These are phyloP conservation scores for Anisodus tanguticus DNA, from an alignment of 257 asterid species.

Conservation along the genomic window DNA sequence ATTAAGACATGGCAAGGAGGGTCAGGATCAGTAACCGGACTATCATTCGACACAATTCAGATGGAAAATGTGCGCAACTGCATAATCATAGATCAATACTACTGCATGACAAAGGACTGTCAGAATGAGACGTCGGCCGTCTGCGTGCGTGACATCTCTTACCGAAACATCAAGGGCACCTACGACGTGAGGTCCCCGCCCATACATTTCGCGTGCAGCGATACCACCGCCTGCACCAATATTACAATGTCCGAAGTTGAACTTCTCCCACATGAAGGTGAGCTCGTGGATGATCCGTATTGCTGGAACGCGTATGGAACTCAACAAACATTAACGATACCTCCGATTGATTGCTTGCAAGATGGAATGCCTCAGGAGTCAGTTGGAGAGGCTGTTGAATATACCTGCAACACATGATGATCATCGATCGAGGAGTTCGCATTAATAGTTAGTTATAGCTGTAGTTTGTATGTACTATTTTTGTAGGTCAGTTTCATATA, in stretches of 20 bases:
- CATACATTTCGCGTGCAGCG: constrained; percentile 95
- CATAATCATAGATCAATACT: constrained; percentile 87
- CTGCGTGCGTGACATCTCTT: constrained; percentile 61
- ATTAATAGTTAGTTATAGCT: not conserved
- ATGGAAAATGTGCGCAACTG: constrained; percentile 92
- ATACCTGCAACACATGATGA: constrained; percentile 47
- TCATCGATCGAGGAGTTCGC: not conserved
- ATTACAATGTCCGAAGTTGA: constrained; percentile 97
- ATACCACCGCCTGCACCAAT: constrained; percentile 79
- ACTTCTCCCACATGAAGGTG: constrained; percentile 77
- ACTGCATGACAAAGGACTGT: constrained; percentile 80
- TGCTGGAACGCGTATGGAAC: constrained; percentile 94
- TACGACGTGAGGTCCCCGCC: constrained; percentile 87
- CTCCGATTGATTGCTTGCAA: constrained; percentile 81
- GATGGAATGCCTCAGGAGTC: constrained; percentile 70
- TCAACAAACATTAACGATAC: constrained; percentile 86
- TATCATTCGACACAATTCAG: constrained; percentile 78
- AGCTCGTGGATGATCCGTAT: constrained; percentile 86
- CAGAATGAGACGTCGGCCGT: constrained; percentile 84
- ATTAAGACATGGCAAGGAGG: constrained; percentile 99
- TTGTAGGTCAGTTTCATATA: not conserved
- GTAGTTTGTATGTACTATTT: not conserved
- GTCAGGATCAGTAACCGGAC: constrained; percentile 74
- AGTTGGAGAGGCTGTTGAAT: constrained; percentile 45
- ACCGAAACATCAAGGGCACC: constrained; percentile 83